Evolutionary conservation across 2,329 filamentous ascomycete species (phyloP).

Genomic region (Pseudogymnoascus pannorum): DNA sequence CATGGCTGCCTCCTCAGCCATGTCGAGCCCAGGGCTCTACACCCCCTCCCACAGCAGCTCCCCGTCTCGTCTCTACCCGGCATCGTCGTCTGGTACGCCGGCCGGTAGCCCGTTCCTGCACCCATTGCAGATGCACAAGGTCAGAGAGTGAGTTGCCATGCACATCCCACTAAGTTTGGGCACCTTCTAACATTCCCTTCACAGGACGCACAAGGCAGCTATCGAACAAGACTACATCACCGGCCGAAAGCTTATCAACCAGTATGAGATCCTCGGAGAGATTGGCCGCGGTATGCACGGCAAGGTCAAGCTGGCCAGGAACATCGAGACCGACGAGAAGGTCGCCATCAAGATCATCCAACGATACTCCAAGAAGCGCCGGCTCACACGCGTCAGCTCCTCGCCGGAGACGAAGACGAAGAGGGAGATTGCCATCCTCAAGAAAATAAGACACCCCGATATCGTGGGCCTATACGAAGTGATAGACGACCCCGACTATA

Average conservation of each 20-base stretch:
- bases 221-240: constrained; percentile 85
- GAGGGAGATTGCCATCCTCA: constrained; percentile 93
- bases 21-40: constrained; percentile 56
- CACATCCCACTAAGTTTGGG: constrained; percentile 1
- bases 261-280: constrained; percentile 95
- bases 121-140: constrained; percentile 63
- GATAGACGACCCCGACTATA: constrained; percentile 90
- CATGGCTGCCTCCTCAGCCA: constrained; percentile 46
- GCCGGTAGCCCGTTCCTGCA: constrained; percentile 58
- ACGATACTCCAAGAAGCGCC: constrained; percentile 84
- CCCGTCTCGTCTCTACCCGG: constrained; percentile 28
- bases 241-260: constrained; percentile 92
- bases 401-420: constrained; percentile 74
- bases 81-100: constrained; percentile 43
- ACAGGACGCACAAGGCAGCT: constrained; percentile 78
- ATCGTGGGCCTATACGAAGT: constrained; percentile 93
- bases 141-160: constrained; percentile 59
- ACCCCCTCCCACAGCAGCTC: constrained; percentile 38
- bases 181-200: constrained; percentile 11
- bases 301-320: constrained; percentile 91
- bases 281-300: constrained; percentile 93
- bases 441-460: constrained; percentile 96
- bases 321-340: constrained; percentile 64
- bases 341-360: constrained; percentile 99
- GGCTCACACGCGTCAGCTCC: constrained; percentile 69